phyloP scores from a whole-genome alignment of 306 rosid genomes.

The Vigna reflexopilosa region DNA sequence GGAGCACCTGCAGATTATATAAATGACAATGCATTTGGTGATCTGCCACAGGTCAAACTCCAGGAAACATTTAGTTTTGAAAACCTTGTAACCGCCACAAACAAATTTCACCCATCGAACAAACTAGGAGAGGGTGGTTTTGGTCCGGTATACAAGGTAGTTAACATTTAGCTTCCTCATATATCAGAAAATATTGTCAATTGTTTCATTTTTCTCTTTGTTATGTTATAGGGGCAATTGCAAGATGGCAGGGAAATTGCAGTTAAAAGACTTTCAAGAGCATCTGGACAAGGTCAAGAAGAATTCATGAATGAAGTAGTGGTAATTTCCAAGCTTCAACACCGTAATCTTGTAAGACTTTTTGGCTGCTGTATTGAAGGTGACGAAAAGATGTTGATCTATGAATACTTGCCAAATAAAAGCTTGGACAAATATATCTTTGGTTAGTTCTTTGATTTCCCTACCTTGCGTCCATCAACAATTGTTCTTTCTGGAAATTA shows the following conservation, averaged over 20 bases:
- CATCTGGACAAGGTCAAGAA: conserved; percentile 44
- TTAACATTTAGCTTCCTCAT: background rate
- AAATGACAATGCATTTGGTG: background rate
- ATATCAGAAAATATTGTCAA: too few species aligned
- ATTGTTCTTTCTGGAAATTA: background rate
- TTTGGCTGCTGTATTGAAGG: conserved; percentile 45
- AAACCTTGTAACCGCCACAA: conserved; percentile 24
- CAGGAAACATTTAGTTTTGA: conserved; percentile 17
- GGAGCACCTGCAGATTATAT: background rate
- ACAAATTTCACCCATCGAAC: conserved; percentile 37
- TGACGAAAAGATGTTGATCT: conserved; percentile 50
- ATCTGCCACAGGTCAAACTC: conserved; percentile 13
- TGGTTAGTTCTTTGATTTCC: conserved; percentile 38
- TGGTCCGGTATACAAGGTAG: conserved; percentile 46
- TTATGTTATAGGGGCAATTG: conserved; percentile 14
- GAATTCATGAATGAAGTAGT: background rate
- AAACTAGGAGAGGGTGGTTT: conserved; percentile 45
- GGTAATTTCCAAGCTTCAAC: too few species aligned
- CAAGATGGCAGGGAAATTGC: conserved; percentile 33
- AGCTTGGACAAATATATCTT: conserved; percentile 44
- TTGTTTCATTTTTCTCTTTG: background rate
- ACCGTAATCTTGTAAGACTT: conserved; percentile 44
- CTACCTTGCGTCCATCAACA: too few species aligned
- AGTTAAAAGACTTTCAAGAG: conserved; percentile 40
- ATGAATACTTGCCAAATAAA: conserved; percentile 55